Percentiles rank a stretch among this genome's conserved stretches.
Conservation (phyloP, 495 filamentous ascomycete genomes). For the Acidiella bohemica region DNA sequence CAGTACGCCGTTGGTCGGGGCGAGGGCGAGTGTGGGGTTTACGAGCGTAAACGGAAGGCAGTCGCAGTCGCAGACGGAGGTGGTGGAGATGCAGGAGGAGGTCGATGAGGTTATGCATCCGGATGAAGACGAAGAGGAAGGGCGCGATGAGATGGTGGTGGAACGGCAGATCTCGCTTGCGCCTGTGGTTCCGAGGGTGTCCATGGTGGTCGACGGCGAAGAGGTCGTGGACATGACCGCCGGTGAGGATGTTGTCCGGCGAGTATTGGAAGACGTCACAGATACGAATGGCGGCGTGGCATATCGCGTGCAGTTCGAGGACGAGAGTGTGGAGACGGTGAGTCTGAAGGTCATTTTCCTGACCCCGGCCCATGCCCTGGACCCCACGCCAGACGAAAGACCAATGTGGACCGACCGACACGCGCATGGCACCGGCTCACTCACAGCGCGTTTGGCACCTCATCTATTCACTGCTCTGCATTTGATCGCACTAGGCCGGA, state of each 20-base stretch:
- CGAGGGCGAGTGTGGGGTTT: no score
- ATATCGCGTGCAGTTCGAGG: conserved; percentile 24
- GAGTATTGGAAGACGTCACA: conserved; percentile 19
- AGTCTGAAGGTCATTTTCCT: conserved; percentile 2
- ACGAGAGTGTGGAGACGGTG: conserved; percentile 23
- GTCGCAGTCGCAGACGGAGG: no score
- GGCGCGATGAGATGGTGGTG: not conserved
- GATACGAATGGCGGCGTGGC: conserved; percentile 14
- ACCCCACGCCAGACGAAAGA: no score
- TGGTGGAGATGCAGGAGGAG: conserved; percentile 2
- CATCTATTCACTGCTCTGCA: not conserved
- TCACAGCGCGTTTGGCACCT: not conserved
- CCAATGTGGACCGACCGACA: no score
- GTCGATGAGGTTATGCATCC: not conserved
- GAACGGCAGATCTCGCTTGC: conserved; percentile 2
- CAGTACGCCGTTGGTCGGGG: no score
- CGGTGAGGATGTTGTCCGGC: conserved; percentile 18
- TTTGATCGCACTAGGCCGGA: not conserved
- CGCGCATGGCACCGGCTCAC: not conserved
- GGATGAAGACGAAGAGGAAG: not conserved
- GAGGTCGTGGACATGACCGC: conserved; percentile 26
- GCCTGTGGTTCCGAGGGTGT: conserved; percentile 6
- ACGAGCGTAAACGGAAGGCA: no score
- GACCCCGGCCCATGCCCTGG: not conserved
- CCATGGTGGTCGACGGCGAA: conserved; percentile 24